Evolutionary conservation across 106 monocot species (phyloP), one percentile per base, ranked within the genome.

Genomic region (Ottelia alismoides): DNA sequence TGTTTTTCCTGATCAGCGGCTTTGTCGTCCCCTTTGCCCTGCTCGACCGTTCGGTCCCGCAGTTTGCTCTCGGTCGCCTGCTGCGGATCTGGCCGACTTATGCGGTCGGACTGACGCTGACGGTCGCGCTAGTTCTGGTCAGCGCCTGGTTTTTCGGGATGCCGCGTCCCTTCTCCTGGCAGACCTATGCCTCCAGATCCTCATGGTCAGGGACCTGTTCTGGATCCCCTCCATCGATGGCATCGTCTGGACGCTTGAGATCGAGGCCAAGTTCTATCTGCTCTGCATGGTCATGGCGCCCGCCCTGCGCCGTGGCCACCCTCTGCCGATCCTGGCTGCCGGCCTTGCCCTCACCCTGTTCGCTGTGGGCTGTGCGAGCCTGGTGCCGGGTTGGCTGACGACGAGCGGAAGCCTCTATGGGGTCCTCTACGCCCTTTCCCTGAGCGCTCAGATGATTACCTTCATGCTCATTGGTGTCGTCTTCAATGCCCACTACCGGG

Each of bases 1-100:
- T 40, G 35, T 40, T 40, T 40, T 40, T 40, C 35, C 35, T 40
- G 35, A 40, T 40, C 35, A 40, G 35, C 35, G 35, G 35, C 35
- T 40, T 40, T 14, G 35, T 40, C 35, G 14, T 40, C 35, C 35
- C 35, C 9, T 40, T 40, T 40, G 5, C 35, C 35, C 35, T 40
- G 35, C 35, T 6, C 5, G 14, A 40, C 9, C 5, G 5, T 4
- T 4, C 9, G 35, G 9, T 6, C 9, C 9, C 35, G 35, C 5
- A 40, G 14, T 40, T 40, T 14, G 9, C 14, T 4, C 35, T 40
- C 9, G 35, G 9, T 4, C 35, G 35, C 9, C 9, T 14, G 9
- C 14, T 40, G 35, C 35, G 35, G 9, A 40, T 40, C 35, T 40
- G 14, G 5, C 35, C 35, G 5, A 14, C 35, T 6, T 40, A 40